Conservation (phyloP, 768 basidiomycete species). For the Calocera viscosa region DNA sequence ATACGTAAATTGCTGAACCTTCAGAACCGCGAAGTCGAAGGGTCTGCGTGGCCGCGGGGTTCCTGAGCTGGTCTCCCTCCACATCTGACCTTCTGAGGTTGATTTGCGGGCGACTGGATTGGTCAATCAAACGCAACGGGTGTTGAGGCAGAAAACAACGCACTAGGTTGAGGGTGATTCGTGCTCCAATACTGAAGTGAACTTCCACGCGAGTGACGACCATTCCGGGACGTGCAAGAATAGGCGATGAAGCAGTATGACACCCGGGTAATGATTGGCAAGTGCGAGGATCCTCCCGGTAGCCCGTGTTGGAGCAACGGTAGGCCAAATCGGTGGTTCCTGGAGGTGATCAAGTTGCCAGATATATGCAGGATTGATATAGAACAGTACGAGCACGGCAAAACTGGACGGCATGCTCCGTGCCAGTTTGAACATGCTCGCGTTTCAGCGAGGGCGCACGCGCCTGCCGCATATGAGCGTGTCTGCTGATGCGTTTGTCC, state of each 20-base stretch:
- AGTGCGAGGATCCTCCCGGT: not conserved
- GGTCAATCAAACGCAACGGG: not conserved
- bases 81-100: not conserved
- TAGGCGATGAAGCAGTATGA: not conserved
- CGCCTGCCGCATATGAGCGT: not conserved
- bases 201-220: not conserved
- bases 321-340: not conserved
- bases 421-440: not conserved
- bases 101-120: not conserved
- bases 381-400: not conserved
- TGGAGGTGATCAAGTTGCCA: not conserved
- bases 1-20: not conserved
- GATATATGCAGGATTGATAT: not conserved
- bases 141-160: slow-evolving; percentile 3
- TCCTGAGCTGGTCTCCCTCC: slow-evolving; percentile 5
- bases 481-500: not conserved
- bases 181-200: not conserved
- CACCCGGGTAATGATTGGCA: not conserved
- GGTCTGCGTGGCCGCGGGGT: not conserved
- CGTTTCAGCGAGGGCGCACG: no score
- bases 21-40: not conserved
- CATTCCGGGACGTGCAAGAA: not conserved
- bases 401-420: not conserved
- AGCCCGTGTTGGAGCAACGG: not conserved
- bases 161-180: not conserved